These are phyloP conservation scores for Sutorius eximius DNA, from an alignment of 1,284 basidiomycete genomes.

Conservation along the genomic window DNA sequence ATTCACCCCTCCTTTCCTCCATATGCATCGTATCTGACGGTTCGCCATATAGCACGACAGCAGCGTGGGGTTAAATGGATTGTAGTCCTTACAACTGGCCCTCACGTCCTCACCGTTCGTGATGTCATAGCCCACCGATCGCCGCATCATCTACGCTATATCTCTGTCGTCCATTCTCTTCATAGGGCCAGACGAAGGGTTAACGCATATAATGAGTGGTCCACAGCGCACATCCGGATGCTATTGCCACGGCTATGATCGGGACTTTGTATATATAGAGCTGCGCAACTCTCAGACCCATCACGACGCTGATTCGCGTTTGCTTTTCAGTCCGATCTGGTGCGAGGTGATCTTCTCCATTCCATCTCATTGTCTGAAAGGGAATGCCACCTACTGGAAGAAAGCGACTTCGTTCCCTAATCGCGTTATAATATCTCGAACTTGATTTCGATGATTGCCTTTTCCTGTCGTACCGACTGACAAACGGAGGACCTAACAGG, in stretches of 20 bases:
- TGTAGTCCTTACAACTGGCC: neutral
- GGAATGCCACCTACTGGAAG: neutral
- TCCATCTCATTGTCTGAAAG: neutral
- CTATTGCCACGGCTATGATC: neutral
- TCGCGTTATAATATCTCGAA: neutral
- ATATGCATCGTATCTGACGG: conserved; percentile 4
- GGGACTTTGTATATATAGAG: neutral
- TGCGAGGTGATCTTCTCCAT: conserved; percentile 1
- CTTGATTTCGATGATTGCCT: neutral
- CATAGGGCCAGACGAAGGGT: neutral
- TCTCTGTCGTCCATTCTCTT: neutral
- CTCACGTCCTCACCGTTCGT: neutral
- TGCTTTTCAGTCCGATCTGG: conserved; percentile 4
- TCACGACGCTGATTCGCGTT: neutral
- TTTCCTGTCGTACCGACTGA: neutral
- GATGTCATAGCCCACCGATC: neutral
- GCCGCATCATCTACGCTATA: neutral
- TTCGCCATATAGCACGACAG: conserved; percentile 52
- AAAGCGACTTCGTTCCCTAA: neutral
- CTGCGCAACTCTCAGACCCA: neutral
- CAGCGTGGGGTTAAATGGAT: conserved; percentile 63
- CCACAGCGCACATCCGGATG: neutral
- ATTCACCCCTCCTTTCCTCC: neutral
- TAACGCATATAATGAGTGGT: conserved; percentile 1
- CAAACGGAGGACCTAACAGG: neutral